These are phyloP conservation scores for Zygoascus tannicola DNA, from an alignment of 805 yeast genomes.

Conservation along the genomic window DNA sequence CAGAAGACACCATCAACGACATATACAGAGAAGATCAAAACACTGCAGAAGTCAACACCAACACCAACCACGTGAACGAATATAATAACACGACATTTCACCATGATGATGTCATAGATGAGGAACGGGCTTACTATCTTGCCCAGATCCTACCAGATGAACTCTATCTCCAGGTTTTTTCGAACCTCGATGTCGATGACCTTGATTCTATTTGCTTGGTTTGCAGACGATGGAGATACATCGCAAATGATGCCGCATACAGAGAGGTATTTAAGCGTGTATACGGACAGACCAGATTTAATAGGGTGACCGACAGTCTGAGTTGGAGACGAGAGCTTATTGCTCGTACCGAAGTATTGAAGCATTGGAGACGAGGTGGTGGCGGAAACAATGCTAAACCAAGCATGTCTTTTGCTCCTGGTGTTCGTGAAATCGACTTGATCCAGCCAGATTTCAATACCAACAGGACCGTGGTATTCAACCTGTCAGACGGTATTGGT, in stretches of 20 bases:
- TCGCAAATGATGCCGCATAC: slow-evolving; percentile 26
- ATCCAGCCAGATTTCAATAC: slow-evolving; percentile 20
- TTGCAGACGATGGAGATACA: slow-evolving; percentile 22
- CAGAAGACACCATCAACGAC: no score
- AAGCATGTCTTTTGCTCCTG: slow-evolving; percentile 17
- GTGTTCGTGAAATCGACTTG: slow-evolving; percentile 16
- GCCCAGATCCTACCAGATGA: slow-evolving; percentile 18
- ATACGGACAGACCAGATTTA: slow-evolving; percentile 19
- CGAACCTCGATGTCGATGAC: slow-evolving; percentile 16
- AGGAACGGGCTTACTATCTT: no score
- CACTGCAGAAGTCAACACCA: neutral
- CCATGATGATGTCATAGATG: neutral
- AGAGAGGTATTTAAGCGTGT: slow-evolving; percentile 18
- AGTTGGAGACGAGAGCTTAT: slow-evolving; percentile 26
- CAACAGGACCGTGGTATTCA: slow-evolving; percentile 19
- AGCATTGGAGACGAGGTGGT: slow-evolving; percentile 23
- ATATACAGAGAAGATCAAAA: no score
- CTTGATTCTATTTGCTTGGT: slow-evolving; percentile 22
- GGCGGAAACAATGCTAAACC: slow-evolving; percentile 12
- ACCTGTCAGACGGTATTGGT: slow-evolving; percentile 21
- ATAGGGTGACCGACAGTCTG: slow-evolving; percentile 18
- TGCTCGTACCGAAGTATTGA: slow-evolving; percentile 18
- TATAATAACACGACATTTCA: neutral
- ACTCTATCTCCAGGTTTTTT: slow-evolving; percentile 19
- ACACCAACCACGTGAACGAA: slow-evolving; percentile 31